These are phyloP conservation scores for Amborella trichopoda DNA, from an alignment of 164 flowering plant species.

Conservation along the genomic window DNA sequence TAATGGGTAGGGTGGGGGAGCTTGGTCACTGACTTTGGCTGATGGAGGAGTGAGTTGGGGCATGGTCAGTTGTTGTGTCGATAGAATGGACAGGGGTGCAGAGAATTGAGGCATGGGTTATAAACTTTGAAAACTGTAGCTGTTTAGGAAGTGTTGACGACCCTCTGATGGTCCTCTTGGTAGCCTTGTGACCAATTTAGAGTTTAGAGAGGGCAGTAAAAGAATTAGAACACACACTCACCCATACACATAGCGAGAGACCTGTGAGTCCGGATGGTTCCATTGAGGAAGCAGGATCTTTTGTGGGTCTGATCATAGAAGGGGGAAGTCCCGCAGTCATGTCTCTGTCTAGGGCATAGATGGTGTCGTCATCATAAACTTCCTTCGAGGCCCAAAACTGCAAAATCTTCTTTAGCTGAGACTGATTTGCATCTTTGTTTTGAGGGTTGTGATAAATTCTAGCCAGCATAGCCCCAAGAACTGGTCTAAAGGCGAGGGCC, in stretches of 20 bases:
- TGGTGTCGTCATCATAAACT: constrained; percentile 79
- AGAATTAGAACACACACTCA: too few relatives aligned
- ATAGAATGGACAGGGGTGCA: too few relatives aligned
- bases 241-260: constrained; percentile 8
- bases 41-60: too few relatives aligned
- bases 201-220: too few relatives aligned
- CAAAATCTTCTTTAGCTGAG: constrained; percentile 73
- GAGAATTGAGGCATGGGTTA: too few relatives aligned
- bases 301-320: constrained; percentile 33
- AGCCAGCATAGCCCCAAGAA: constrained; percentile 86
- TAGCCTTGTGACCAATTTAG: too few relatives aligned
- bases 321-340: constrained; percentile 64
- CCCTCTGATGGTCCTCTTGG: too few relatives aligned
- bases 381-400: constrained; percentile 98
- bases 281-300: constrained; percentile 29
- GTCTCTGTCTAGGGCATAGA: constrained; percentile 61
- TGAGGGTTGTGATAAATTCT: constrained; percentile 87
- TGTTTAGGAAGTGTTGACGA: too few relatives aligned
- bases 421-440: constrained; percentile 81
- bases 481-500: constrained; percentile 91
- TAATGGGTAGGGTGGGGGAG: constrained; percentile 73
- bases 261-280: constrained; percentile 35
- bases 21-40: constrained; percentile 35
- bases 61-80: too few relatives aligned
- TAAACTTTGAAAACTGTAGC: too few relatives aligned